A percentile compares a stretch with the other conserved stretches of the same genome.
phyloP scores from a whole-genome alignment of 805 yeast genomes.

The Ogataea saltuana region DNA sequence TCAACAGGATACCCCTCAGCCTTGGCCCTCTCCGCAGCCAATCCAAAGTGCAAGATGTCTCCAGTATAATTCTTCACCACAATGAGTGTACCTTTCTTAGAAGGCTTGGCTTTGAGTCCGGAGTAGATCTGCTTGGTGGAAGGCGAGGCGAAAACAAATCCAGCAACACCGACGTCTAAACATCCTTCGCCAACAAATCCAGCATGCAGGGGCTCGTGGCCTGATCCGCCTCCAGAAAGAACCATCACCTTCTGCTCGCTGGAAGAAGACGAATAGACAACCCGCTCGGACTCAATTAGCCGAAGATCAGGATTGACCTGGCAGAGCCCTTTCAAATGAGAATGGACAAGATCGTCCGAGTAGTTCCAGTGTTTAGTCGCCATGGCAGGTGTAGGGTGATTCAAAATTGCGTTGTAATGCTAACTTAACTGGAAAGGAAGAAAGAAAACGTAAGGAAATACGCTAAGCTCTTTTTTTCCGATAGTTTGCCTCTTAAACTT shows the following conservation, averaged over 20 bases:
- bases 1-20: slow-evolving; percentile 73
- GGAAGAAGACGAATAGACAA: slow-evolving; percentile 44
- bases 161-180: slow-evolving; percentile 85
- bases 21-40: slow-evolving; percentile 86
- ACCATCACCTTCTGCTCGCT: slow-evolving; percentile 59
- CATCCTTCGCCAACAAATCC: slow-evolving; percentile 87
- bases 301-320: slow-evolving; percentile 55
- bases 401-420: too few relatives aligned
- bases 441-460: neutral
- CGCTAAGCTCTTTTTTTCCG: too few relatives aligned
- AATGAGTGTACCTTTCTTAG: slow-evolving; percentile 66
- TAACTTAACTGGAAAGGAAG: too few relatives aligned
- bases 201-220: slow-evolving; percentile 93
- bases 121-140: slow-evolving; percentile 77
- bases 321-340: slow-evolving; percentile 54
- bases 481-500: neutral
- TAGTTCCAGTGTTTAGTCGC: slow-evolving; percentile 56
- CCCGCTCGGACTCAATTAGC: slow-evolving; percentile 57
- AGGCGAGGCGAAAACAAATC: slow-evolving; percentile 92
- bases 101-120: slow-evolving; percentile 59
- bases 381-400: too few relatives aligned
- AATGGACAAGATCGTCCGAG: slow-evolving; percentile 45
- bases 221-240: slow-evolving; percentile 92
- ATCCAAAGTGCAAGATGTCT: slow-evolving; percentile 88
- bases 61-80: slow-evolving; percentile 94